Percentiles rank a stretch among this genome's conserved stretches.
phyloP scores from a whole-genome alignment of 129 eudicot species.

The Flaveria bidentis region DNA sequence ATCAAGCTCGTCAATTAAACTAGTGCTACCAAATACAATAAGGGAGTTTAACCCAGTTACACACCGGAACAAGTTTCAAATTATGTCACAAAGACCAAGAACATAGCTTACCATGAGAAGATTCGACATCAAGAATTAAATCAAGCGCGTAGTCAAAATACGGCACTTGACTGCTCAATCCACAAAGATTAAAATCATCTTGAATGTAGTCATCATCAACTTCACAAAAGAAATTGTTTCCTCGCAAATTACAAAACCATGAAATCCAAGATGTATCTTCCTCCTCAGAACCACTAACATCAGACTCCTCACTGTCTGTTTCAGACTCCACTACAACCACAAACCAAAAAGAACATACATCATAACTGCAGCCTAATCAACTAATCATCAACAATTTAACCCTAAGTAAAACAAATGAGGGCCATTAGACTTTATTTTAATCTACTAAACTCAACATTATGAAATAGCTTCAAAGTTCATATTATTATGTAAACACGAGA shows the following conservation, averaged over 20 bases:
- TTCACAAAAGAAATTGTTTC: slow-evolving; percentile 20
- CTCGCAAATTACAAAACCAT: slow-evolving; percentile 46
- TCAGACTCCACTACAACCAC: slow-evolving; percentile 39
- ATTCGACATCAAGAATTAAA: slow-evolving; percentile 39
- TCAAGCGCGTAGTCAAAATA: slow-evolving; percentile 45
- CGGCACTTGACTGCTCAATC: slow-evolving; percentile 15
- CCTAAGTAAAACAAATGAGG: no score
- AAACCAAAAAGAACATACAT: neutral
- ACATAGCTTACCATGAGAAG: slow-evolving; percentile 36
- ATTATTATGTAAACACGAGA: neutral
- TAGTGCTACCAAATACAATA: neutral
- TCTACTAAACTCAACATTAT: neutral
- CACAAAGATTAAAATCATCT: slow-evolving; percentile 20
- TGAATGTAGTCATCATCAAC: slow-evolving; percentile 16
- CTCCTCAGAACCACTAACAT: slow-evolving; percentile 48
- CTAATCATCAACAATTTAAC: neutral
- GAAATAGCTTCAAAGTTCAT: neutral
- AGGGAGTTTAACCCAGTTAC: neutral
- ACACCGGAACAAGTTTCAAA: neutral
- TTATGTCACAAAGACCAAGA: neutral
- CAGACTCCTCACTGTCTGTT: slow-evolving; percentile 42
- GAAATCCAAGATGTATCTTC: slow-evolving; percentile 46
- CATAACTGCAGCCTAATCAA: neutral
- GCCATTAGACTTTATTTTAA: neutral
- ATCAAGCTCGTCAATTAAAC: neutral